Base-by-base conservation (phyloP, 768 basidiomycete species). In the Podaxis carcinomalis region DNA sequence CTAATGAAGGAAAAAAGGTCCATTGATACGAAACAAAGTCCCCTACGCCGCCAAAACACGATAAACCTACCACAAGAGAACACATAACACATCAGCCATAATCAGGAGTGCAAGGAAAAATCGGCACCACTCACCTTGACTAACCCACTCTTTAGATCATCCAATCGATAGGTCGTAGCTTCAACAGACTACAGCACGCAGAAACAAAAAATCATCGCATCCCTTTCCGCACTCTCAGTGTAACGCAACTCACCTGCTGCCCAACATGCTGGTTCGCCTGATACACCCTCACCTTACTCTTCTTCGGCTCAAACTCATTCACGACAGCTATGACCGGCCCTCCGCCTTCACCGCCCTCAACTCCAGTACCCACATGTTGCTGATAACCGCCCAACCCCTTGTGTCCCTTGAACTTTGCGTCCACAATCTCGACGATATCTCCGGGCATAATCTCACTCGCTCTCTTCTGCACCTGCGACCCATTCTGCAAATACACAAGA, bases 181-280 rank as follows among this genome's bases (percentile, higher is more conserved):
- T 93, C 92, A 32, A 93, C 87, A 64, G 78, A 79, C 76, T 79
- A 63, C 1, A 64, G 47, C 62, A 32, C 47, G 7, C 7, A 5
- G 5, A 16, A n/a, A 3, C n/a, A 1, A 5, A 36, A 25, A 28
- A 10, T 62, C 9, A 46, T 23, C 23, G 50, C 50, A 25, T 61
- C 32, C 27, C 37, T 46, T 5, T 59, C 50, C 51, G 47, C 32
- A 52, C 46, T n/a, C 47, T 23, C 56, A 16, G n/a, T 27, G 35
- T 28, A 51, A 47, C 21, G 52, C 35, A 59, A 77, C 83, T 63
- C 63, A 89, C 90, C 83, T 91, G 89, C 65, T 87, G 90, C 51
- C 90, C 87, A 68, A 90, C 89, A 67, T 89, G 90, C 69, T 90
- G 86, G 71, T 92, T 94, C 56, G 93, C 93, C 71, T 95, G 92